Evolutionary conservation across 1,139 yeast genomes (phyloP).

Genomic region (Pneumocystis canis): DNA sequence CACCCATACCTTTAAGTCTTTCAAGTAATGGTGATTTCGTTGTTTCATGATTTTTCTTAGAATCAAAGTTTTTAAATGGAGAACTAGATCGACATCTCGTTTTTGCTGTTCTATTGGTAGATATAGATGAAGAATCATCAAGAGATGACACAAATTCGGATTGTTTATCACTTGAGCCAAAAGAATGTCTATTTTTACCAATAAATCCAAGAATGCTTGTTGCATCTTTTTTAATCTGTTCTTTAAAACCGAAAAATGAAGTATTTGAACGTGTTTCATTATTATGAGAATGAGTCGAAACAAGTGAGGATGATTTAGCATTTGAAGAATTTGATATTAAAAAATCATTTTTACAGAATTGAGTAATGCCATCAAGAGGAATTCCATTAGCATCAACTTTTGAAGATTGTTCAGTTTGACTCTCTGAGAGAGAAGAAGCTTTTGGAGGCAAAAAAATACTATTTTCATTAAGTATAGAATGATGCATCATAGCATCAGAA

Average conservation of each 20-base stretch:
- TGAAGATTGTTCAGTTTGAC: background rate
- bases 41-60: background rate
- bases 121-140: background rate
- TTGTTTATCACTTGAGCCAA: background rate
- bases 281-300: constrained; percentile 5
- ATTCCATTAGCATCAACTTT: constrained; percentile 2
- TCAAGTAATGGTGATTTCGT: background rate
- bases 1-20: background rate
- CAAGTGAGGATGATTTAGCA: constrained; percentile 2
- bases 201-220: background rate
- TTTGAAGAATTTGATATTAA: constrained; percentile 1
- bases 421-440: background rate
- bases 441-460: background rate
- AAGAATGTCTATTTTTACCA: background rate
- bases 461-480: background rate
- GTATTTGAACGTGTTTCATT: background rate
- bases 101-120: background rate
- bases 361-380: constrained; percentile 13
- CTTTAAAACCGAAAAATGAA: background rate
- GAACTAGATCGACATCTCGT: background rate
- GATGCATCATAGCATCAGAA: constrained; percentile 7
- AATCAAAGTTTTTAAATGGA: background rate
- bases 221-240: background rate
- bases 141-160: background rate
- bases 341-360: constrained; percentile 9